A percentile compares a stretch with the other conserved stretches of the same genome.
phyloP scores from a whole-genome alignment of 345 rosid genomes.

The Zanthoxylum bungeanum region DNA sequence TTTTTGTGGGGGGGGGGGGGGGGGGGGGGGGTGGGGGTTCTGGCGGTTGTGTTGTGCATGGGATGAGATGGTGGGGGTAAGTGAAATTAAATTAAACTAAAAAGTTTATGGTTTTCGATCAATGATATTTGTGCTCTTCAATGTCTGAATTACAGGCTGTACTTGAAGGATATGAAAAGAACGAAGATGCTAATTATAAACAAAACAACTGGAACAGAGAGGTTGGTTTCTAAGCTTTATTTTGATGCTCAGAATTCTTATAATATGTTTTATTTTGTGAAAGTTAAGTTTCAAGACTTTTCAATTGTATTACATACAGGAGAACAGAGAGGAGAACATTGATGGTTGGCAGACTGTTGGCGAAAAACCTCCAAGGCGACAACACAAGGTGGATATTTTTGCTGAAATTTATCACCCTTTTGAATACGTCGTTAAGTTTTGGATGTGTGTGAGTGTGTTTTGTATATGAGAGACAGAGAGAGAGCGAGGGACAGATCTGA shows the following conservation, averaged over 20 bases:
- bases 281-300: not conserved
- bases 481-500: no score
- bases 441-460: no score
- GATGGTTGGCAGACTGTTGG: conserved; percentile 91
- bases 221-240: conserved; percentile 21
- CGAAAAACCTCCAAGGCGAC: conserved; percentile 49
- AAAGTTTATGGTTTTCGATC: no score
- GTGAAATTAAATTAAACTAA: no score
- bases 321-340: conserved; percentile 32
- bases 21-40: no score
- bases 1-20: no score
- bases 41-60: no score
- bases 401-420: not conserved
- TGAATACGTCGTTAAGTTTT: no score
- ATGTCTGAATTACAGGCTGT: conserved; percentile 23
- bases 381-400: conserved; percentile 47
- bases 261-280: not conserved
- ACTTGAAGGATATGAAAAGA: conserved; percentile 22
- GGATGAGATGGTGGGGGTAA: no score
- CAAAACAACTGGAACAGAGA: conserved; percentile 29
- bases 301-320: conserved; percentile 21
- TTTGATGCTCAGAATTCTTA: not conserved
- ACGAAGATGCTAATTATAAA: conserved; percentile 25
- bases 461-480: no score
- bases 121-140: not conserved